Base-by-base conservation (phyloP, 139 green algal species). In the Diplosphaera chodatii region DNA sequence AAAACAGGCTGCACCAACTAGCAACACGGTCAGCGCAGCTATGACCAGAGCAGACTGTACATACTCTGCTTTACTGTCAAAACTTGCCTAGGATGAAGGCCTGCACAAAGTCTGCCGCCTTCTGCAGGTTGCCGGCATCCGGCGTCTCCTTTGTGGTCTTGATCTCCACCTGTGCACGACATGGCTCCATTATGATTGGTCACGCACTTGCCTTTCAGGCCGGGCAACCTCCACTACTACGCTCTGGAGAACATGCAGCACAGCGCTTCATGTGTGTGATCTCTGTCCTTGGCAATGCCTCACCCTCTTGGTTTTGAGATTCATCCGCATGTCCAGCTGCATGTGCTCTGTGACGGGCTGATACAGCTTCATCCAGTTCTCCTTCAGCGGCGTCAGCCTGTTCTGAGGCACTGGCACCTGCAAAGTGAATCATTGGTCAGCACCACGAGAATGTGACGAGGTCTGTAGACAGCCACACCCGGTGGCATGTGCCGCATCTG, bases 261-360 rank as follows among this genome's bases (percentile, higher is more conserved):
- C n/a, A n/a, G n/a, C n/a, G n/a, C n/a, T n/a, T n/a, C n/a, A n/a
- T n/a, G n/a, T n/a, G n/a, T n/a, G n/a, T n/a, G n/a, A n/a, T n/a
- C n/a, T 8, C 37, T 48, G 37, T 48, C 10, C 10, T 21, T 13
- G 37, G 37, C 15, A 10, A 32, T 40, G 3, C 1, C 68, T 27
- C 77, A 95, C 92, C 88, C 94, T 96, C 56, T 89, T 87, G 1
- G 88, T 95, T 74, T 97, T 95, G 1, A 99, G 72, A 81, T 99
- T 99, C 96, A 99, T 99, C 15, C 96, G 85, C 91, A 99, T 98
- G 83, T 99, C 96, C 56, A 99, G 83, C 75, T 98, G 96, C 64
- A 99, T 83, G 55, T 96, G 88, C 29, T 98, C 87, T 28, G 92
- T 98, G 64, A 99, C 88, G 8, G 96, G 96, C 67, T 92, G 89